A percentile compares a stretch with the other conserved stretches of the same genome.
phyloP scores from a whole-genome alignment of 2,329 filamentous ascomycete species.

The Fusarium camptoceras region DNA sequence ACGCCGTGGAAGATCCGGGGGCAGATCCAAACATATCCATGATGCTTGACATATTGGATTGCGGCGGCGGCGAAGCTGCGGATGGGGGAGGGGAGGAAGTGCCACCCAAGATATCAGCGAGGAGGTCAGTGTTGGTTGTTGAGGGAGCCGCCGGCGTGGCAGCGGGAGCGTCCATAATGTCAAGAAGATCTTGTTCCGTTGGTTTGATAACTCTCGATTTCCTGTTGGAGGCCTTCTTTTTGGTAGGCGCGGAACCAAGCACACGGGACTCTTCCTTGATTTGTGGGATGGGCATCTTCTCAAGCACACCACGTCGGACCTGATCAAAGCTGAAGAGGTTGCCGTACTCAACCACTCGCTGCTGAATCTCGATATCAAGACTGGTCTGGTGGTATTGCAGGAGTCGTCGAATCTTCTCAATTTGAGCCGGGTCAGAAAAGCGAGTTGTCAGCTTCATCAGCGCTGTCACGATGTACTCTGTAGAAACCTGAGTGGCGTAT shows the following conservation, averaged over 20 bases:
- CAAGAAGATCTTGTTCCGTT: conserved; percentile 90
- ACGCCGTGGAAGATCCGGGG: conserved; percentile 52
- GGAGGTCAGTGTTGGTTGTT: conserved; percentile 82
- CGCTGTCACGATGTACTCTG: conserved; percentile 95
- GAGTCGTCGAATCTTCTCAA: conserved; percentile 85
- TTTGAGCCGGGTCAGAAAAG: conserved; percentile 83
- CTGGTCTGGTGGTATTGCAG: conserved; percentile 84
- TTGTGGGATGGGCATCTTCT: conserved; percentile 97
- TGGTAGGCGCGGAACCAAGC: conserved; percentile 81
- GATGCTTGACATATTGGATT: conserved; percentile 75
- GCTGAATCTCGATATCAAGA: conserved; percentile 94
- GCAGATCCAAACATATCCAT: conserved; percentile 84
- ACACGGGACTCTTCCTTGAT: conserved; percentile 96
- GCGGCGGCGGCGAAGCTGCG: conserved; percentile 60
- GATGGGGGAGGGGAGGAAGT: conserved; percentile 61
- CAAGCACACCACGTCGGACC: conserved; percentile 88
- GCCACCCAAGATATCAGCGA: conserved; percentile 91
- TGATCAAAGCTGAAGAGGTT: conserved; percentile 94
- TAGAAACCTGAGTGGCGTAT: conserved; percentile 90
- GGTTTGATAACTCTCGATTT: conserved; percentile 83
- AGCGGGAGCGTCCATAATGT: conserved; percentile 85
- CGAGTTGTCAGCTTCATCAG: conserved; percentile 95
- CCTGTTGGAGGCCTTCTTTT: conserved; percentile 76
- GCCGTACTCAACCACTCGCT: conserved; percentile 92
- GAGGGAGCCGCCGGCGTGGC: conserved; percentile 63